phyloP scores from a whole-genome alignment of 306 rosid genomes.

The Dicorynia guianensis region DNA sequence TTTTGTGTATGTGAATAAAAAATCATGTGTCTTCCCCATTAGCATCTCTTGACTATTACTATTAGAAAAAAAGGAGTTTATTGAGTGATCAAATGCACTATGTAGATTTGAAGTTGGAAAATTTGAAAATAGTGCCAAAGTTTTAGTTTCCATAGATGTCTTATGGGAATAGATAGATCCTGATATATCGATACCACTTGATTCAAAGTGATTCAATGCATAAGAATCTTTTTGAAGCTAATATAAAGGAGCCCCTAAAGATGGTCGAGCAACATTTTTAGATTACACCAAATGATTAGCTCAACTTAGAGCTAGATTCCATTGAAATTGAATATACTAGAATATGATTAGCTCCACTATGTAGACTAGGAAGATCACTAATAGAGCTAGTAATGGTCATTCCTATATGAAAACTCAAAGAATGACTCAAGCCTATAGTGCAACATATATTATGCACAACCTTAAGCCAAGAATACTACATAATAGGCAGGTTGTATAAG shows the following conservation, averaged over 20 bases:
- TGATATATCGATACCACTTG: no score
- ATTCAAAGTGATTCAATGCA: constrained; percentile 48
- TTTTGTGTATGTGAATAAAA: constrained; percentile 65
- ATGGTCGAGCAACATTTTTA: constrained; percentile 61
- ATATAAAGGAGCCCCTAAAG: constrained; percentile 60
- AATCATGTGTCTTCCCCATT: constrained; percentile 63
- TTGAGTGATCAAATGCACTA: constrained; percentile 45
- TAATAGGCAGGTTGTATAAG: constrained; percentile 32
- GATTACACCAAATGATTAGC: constrained; percentile 91
- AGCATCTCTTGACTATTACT: constrained; percentile 47
- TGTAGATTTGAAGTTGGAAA: no score
- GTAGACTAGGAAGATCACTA: constrained; percentile 48
- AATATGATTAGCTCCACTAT: constrained; percentile 52
- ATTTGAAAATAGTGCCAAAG: no score
- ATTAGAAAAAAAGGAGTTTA: constrained; percentile 44
- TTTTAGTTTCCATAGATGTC: no score
- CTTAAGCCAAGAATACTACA: constrained; percentile 46
- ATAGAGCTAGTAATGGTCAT: constrained; percentile 47
- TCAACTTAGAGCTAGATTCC: constrained; percentile 75
- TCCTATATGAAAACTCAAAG: constrained; percentile 49
- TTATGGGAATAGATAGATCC: no score
- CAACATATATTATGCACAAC: constrained; percentile 45
- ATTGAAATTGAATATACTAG: constrained; percentile 47
- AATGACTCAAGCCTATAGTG: constrained; percentile 47
- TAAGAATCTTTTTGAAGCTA: constrained; percentile 54